Conservation (phyloP, 2,329 filamentous ascomycete species). For the Cladophialophora exuberans region DNA sequence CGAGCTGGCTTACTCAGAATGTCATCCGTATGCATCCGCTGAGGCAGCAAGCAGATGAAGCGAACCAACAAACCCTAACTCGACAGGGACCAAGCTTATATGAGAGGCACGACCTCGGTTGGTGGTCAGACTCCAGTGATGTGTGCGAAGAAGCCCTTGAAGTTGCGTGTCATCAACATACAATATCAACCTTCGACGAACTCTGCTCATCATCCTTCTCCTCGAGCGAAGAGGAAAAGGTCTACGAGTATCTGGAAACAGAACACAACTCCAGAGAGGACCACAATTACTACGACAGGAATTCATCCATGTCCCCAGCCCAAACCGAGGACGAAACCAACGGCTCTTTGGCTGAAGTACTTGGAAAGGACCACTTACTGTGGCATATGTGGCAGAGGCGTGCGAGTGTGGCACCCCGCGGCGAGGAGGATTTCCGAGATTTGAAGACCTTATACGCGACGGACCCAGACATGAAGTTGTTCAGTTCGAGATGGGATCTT, state of each 20-base stretch:
- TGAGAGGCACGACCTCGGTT: conserved; percentile 9
- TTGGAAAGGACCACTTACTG: conserved; percentile 27
- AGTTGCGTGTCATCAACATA: conserved; percentile 7
- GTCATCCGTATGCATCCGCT: conserved; percentile 31
- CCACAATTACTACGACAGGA: not conserved
- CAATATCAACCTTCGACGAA: conserved; percentile 2
- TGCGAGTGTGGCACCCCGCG: conserved; percentile 23
- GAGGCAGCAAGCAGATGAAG: conserved; percentile 22
- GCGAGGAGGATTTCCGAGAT: conserved; percentile 25
- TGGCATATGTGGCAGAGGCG: conserved; percentile 30
- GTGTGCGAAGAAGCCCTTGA: conserved; percentile 8
- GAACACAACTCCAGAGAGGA: not conserved
- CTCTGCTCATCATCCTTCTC: not conserved
- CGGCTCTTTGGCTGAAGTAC: conserved; percentile 24
- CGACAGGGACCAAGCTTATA: conserved; percentile 8
- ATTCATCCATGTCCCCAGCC: conserved; percentile 15
- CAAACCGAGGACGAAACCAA: conserved; percentile 7
- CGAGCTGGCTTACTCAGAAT: conserved; percentile 28
- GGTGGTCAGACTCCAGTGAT: conserved; percentile 18
- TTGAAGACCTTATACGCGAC: conserved; percentile 28
- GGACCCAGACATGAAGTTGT: conserved; percentile 31
- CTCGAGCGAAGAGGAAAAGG: not conserved
- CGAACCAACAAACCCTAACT: not conserved
- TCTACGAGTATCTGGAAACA: conserved; percentile 1
- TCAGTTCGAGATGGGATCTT: conserved; percentile 20